A percentile compares a stretch with the other conserved stretches of the same genome.
Evolutionary conservation across 2,329 filamentous ascomycete species (phyloP).

Genomic region (Alternaria rosae): DNA sequence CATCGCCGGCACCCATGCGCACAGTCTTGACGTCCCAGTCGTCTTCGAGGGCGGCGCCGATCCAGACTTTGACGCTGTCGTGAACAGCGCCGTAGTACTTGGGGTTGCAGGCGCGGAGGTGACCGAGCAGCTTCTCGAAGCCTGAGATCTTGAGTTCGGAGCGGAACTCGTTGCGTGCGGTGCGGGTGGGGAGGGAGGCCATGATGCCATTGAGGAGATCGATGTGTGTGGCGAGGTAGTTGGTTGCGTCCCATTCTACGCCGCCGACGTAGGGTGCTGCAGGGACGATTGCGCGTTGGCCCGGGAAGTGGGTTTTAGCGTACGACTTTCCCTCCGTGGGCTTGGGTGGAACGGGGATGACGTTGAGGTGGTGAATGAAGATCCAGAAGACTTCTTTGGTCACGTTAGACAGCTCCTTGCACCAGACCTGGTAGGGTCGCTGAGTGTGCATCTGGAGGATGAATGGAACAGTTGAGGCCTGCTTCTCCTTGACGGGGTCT

Average conservation of each 20-base stretch:
- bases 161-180: slow-evolving; percentile 80
- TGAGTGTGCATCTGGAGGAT: slow-evolving; percentile 88
- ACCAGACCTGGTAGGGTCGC: slow-evolving; percentile 91
- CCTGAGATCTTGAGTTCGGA: slow-evolving; percentile 80
- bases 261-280: slow-evolving; percentile 96
- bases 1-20: slow-evolving; percentile 68
- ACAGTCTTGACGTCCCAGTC: slow-evolving; percentile 86
- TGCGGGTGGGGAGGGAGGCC: slow-evolving; percentile 74
- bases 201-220: slow-evolving; percentile 92
- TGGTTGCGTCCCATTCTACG: slow-evolving; percentile 98
- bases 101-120: slow-evolving; percentile 90
- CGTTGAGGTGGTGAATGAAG: slow-evolving; percentile 92
- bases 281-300: slow-evolving; percentile 85
- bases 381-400: slow-evolving; percentile 99
- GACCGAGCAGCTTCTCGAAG: slow-evolving; percentile 88
- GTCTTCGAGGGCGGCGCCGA: slow-evolving; percentile 84
- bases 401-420: slow-evolving; percentile 88
- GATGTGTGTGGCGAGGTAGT: slow-evolving; percentile 90
- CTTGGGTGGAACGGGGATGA: slow-evolving; percentile 69
- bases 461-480: slow-evolving; percentile 80
- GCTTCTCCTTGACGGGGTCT: slow-evolving; percentile 76
- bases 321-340: slow-evolving; percentile 47
- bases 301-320: slow-evolving; percentile 77
- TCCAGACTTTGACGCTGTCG: slow-evolving; percentile 87
- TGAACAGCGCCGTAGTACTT: slow-evolving; percentile 96